Conservation (phyloP, 176 grass and related monocot species). For the Avena insularis region DNA sequence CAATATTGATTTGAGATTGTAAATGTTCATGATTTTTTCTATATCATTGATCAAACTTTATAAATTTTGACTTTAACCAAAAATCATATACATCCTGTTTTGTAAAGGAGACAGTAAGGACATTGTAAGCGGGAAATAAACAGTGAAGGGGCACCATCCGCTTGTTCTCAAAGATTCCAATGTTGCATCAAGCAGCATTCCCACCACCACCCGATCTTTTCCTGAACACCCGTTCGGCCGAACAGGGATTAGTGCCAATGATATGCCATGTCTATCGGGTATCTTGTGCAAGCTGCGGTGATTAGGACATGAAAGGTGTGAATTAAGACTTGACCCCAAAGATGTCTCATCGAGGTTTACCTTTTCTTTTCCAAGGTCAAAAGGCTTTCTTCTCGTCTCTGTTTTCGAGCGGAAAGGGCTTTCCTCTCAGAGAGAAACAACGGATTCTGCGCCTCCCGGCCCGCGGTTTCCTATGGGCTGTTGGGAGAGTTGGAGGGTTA, state of each 20-base stretch:
- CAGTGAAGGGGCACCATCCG: too few species aligned
- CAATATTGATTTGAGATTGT: too few species aligned
- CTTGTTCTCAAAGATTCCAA: not conserved
- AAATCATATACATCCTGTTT: too few species aligned
- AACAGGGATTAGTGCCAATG: not conserved
- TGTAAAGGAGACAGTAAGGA: not conserved
- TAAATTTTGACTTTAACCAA: too few species aligned
- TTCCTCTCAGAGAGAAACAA: not conserved
- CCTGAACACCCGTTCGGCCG: not conserved
- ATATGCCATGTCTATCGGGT: not conserved
- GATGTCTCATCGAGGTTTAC: not conserved
- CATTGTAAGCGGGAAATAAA: too few species aligned
- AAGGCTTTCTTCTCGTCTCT: not conserved
- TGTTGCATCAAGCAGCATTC: slow-evolving; percentile 18
- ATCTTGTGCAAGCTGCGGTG: slow-evolving; percentile 6
- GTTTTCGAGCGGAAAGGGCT: too few species aligned
- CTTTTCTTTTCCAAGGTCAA: too few species aligned
- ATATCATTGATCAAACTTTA: too few species aligned
- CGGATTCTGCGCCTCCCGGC: not conserved
- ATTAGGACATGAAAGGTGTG: slow-evolving; percentile 30
- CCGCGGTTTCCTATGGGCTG: slow-evolving; percentile 10
- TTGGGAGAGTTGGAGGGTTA: not conserved
- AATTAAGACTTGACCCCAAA: not conserved
- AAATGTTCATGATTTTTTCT: too few species aligned
- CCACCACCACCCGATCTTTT: not conserved